These are phyloP conservation scores for Xylaria digitata DNA, from an alignment of 2,329 filamentous ascomycete species.

Conservation along the genomic window DNA sequence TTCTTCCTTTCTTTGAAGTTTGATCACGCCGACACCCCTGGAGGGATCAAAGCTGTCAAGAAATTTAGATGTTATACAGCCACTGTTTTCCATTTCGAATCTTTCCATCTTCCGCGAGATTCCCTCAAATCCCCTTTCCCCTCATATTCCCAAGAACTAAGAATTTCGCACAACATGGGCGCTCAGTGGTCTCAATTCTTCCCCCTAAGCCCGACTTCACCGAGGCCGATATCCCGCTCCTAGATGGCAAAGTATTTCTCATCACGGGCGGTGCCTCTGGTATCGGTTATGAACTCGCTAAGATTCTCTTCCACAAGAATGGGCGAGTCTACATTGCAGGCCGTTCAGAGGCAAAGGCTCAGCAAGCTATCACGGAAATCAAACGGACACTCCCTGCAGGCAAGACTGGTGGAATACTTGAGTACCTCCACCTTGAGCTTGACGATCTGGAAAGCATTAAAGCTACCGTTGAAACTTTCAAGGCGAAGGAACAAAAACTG, in stretches of 20 bases:
- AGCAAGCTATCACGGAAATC: slow-evolving; percentile 34
- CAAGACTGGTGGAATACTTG: slow-evolving; percentile 15
- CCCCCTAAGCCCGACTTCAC: slow-evolving; percentile 37
- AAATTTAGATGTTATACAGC: too few species aligned
- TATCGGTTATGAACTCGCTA: slow-evolving; percentile 39
- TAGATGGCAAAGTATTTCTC: slow-evolving; percentile 40
- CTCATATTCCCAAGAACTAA: too few species aligned
- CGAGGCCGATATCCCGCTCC: slow-evolving; percentile 22
- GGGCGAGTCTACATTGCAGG: slow-evolving; percentile 40
- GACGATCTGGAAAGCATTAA: slow-evolving; percentile 38
- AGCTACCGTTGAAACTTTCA: slow-evolving; percentile 29
- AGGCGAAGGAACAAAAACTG: slow-evolving; percentile 33
- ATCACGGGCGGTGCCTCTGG: slow-evolving; percentile 43
- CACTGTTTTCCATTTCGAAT: too few species aligned
- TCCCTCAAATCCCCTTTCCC: too few species aligned
- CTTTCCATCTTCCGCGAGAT: too few species aligned
- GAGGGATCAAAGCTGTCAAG: too few species aligned
- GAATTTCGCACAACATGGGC: slow-evolving; percentile 26
- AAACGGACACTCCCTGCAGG: not conserved
- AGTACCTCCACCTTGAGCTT: slow-evolving; percentile 39
- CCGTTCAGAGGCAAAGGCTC: slow-evolving; percentile 30
- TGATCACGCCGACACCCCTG: too few species aligned
- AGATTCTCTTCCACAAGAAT: slow-evolving; percentile 33
- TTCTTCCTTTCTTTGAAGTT: too few species aligned
- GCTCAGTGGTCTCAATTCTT: slow-evolving; percentile 40